These are phyloP conservation scores for Acephala macrosclerotiorum DNA, from an alignment of 2,329 filamentous ascomycete species.

Conservation along the genomic window DNA sequence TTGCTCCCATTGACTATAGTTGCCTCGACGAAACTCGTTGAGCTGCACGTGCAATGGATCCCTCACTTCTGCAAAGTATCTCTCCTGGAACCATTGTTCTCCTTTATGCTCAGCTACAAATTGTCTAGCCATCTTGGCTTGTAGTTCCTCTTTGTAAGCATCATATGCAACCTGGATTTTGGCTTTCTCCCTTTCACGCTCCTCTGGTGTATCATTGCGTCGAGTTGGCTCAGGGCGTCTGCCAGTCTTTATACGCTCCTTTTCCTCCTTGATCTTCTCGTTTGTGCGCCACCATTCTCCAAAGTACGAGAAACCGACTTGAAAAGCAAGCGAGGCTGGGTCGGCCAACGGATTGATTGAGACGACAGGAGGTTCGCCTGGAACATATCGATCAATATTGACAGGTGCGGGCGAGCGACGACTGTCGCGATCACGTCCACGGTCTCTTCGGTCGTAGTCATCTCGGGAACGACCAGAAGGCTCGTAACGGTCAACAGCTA, in stretches of 20 bases:
- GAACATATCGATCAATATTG: constrained; percentile 86
- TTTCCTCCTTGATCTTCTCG: constrained; percentile 83
- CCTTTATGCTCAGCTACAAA: constrained; percentile 94
- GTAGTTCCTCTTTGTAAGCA: constrained; percentile 71
- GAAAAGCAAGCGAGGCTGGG: constrained; percentile 75
- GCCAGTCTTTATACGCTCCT: constrained; percentile 74
- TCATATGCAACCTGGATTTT: constrained; percentile 78
- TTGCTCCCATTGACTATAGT: constrained; percentile 87
- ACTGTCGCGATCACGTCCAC: constrained; percentile 64
- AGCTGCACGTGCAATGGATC: constrained; percentile 78
- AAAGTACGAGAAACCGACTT: constrained; percentile 86
- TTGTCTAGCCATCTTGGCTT: constrained; percentile 81
- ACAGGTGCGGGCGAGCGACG: constrained; percentile 68
- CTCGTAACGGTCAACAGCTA: constrained; percentile 77
- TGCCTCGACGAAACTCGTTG: constrained; percentile 78
- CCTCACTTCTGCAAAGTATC: constrained; percentile 85
- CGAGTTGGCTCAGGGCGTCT: constrained; percentile 70
- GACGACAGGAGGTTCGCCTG: constrained; percentile 66
- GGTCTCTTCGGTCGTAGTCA: constrained; percentile 62
- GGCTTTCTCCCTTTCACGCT: constrained; percentile 79
- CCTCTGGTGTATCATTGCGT: constrained; percentile 69
- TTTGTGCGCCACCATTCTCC: constrained; percentile 88
- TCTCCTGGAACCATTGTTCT: constrained; percentile 98
- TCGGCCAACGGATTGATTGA: constrained; percentile 74
- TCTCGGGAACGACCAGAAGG: constrained; percentile 71